phyloP scores from a whole-genome alignment of 495 filamentous ascomycete genomes.

The Lasiosphaeris hirsuta region DNA sequence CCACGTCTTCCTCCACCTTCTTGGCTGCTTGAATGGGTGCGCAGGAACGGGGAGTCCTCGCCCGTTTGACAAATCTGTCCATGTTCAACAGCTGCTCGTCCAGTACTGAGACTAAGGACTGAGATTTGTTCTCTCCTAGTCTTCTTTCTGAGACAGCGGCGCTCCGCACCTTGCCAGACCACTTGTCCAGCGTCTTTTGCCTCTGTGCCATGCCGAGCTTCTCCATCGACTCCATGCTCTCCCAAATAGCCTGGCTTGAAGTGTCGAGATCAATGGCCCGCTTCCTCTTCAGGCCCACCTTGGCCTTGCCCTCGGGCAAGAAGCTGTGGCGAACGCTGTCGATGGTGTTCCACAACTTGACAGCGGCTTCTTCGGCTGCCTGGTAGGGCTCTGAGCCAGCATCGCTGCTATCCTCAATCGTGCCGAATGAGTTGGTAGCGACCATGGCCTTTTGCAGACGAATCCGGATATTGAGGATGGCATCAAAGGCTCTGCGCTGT shows the following conservation, averaged over 20 bases:
- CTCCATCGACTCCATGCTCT: slow-evolving; percentile 61
- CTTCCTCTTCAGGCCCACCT: slow-evolving; percentile 56
- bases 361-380: slow-evolving; percentile 82
- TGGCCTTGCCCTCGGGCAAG: slow-evolving; percentile 33
- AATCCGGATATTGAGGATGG: slow-evolving; percentile 81
- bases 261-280: slow-evolving; percentile 47
- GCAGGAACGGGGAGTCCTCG: slow-evolving; percentile 66
- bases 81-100: slow-evolving; percentile 68
- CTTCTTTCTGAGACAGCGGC: slow-evolving; percentile 45
- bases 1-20: slow-evolving; percentile 47
- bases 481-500: slow-evolving; percentile 79
- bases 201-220: slow-evolving; percentile 50
- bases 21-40: slow-evolving; percentile 62
- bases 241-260: slow-evolving; percentile 64
- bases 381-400: slow-evolving; percentile 50
- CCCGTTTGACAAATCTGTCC: slow-evolving; percentile 63
- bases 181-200: slow-evolving; percentile 62
- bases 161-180: slow-evolving; percentile 57
- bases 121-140: slow-evolving; percentile 47
- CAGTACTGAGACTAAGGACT: slow-evolving; percentile 69
- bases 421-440: slow-evolving; percentile 70
- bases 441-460: slow-evolving; percentile 86
- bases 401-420: slow-evolving; percentile 35
- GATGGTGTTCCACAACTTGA: slow-evolving; percentile 82
- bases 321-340: slow-evolving; percentile 64